phyloP scores from a whole-genome alignment of 1,284 basidiomycete species.

The Tilletia setariae region DNA sequence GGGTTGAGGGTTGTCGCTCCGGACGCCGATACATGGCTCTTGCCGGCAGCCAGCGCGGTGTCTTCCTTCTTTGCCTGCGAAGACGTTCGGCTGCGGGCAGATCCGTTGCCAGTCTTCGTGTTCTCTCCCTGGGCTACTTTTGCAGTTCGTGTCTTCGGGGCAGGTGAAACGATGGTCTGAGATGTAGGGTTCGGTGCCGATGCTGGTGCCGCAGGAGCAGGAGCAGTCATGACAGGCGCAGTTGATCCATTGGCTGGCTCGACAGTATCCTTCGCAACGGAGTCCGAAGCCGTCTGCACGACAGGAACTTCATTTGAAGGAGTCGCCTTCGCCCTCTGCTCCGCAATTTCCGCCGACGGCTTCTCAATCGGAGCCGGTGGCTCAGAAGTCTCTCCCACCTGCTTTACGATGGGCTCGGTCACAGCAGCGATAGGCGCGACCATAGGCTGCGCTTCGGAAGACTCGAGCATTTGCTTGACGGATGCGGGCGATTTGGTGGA shows the following conservation, averaged over 20 bases:
- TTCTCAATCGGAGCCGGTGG: neutral
- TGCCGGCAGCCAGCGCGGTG: neutral
- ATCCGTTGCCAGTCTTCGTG: neutral
- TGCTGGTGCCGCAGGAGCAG: neutral
- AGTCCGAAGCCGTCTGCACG: neutral
- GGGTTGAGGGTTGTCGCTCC: neutral
- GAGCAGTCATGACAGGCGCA: neutral
- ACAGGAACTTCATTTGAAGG: neutral
- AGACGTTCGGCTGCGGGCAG: neutral
- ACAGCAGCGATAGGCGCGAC: neutral
- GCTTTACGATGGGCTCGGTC: neutral
- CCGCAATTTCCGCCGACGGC: neutral
- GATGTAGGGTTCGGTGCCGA: neutral
- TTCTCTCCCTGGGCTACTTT: neutral
- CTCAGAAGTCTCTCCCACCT: neutral
- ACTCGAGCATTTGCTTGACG: neutral
- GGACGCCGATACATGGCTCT: neutral
- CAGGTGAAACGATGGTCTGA: neutral
- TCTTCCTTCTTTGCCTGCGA: conserved; percentile 11
- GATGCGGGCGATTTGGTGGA: neutral
- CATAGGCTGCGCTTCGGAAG: neutral
- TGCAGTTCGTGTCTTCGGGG: neutral
- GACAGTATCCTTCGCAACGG: neutral
- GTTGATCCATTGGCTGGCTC: neutral
- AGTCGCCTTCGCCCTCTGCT: neutral